Percentiles rank a stretch among this genome's conserved stretches.
Evolutionary conservation across 108 stramenopile species (phyloP).

Genomic region (Skeletonema tropicum): DNA sequence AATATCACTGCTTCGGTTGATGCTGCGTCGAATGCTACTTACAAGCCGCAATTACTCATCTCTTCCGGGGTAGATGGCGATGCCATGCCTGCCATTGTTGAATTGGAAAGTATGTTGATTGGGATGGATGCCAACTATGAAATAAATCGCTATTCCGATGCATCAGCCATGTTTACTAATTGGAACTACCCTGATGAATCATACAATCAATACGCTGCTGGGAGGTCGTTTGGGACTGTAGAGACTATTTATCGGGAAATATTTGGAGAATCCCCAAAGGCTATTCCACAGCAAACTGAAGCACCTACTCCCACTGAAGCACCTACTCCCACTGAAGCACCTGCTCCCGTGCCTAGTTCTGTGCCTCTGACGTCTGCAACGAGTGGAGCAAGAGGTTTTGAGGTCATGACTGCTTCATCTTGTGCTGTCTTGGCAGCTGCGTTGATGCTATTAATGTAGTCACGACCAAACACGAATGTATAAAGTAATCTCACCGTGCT

Average conservation of each 20-base stretch:
- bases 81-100: constrained; percentile 39
- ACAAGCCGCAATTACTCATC: constrained; percentile 32
- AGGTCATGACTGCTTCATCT: too few relatives aligned
- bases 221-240: constrained; percentile 15
- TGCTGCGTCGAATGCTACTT: background rate
- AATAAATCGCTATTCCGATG: constrained; percentile 45
- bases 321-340: too few relatives aligned
- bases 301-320: too few relatives aligned
- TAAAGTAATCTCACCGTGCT: too few relatives aligned
- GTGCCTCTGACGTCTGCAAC: too few relatives aligned
- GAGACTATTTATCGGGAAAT: constrained; percentile 3
- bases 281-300: too few relatives aligned
- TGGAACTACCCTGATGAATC: constrained; percentile 1
- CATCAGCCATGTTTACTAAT: constrained; percentile 14
- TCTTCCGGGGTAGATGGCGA: constrained; percentile 57
- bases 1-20: constrained; percentile 5
- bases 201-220: constrained; percentile 23
- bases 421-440: too few relatives aligned
- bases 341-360: too few relatives aligned
- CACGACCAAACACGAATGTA: too few relatives aligned
- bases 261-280: background rate
- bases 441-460: too few relatives aligned
- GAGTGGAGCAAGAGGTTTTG: too few relatives aligned
- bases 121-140: constrained; percentile 47
- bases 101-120: constrained; percentile 42